These are phyloP conservation scores for Ophiosphaerella herpotricha DNA, from an alignment of 2,329 filamentous ascomycete genomes.

Conservation along the genomic window DNA sequence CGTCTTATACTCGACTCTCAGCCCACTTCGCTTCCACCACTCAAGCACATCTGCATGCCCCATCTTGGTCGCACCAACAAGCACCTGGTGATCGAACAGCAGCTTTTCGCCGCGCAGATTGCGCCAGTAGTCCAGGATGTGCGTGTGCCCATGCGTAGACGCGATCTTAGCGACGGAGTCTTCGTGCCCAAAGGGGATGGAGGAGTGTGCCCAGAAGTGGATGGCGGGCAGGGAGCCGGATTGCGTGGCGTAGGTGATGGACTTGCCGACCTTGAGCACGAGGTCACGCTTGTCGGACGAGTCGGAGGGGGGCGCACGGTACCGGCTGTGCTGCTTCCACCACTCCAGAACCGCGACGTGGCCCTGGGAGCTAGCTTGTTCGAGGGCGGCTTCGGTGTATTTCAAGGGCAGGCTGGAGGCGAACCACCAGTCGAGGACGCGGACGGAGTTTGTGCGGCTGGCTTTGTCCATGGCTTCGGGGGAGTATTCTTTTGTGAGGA, in stretches of 20 bases:
- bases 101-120: conserved; percentile 74
- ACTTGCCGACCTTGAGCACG: conserved; percentile 79
- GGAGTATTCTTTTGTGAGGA: conserved; percentile 85
- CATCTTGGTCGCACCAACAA: conserved; percentile 85
- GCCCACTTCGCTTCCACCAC: conserved; percentile 83
- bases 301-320: conserved; percentile 35
- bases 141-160: conserved; percentile 81
- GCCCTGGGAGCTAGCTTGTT: conserved; percentile 83
- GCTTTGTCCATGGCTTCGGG: conserved; percentile 85
- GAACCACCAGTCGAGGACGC: conserved; percentile 91
- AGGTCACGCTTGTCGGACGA: conserved; percentile 15
- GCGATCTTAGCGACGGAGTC: conserved; percentile 84
- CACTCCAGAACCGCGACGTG: conserved; percentile 87
- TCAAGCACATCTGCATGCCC: conserved; percentile 83
- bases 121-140: conserved; percentile 83
- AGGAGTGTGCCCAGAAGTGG: conserved; percentile 85
- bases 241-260: conserved; percentile 81
- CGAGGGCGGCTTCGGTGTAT: conserved; percentile 85
- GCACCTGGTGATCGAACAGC: conserved; percentile 79
- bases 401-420: conserved; percentile 77
- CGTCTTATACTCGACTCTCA: conserved; percentile 88
- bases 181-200: conserved; percentile 77
- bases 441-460: conserved; percentile 80
- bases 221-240: conserved; percentile 78
- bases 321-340: conserved; percentile 77